These are phyloP conservation scores for Pyrenochaeta sp. DNA, from an alignment of 2,329 filamentous ascomycete genomes.

Conservation along the genomic window DNA sequence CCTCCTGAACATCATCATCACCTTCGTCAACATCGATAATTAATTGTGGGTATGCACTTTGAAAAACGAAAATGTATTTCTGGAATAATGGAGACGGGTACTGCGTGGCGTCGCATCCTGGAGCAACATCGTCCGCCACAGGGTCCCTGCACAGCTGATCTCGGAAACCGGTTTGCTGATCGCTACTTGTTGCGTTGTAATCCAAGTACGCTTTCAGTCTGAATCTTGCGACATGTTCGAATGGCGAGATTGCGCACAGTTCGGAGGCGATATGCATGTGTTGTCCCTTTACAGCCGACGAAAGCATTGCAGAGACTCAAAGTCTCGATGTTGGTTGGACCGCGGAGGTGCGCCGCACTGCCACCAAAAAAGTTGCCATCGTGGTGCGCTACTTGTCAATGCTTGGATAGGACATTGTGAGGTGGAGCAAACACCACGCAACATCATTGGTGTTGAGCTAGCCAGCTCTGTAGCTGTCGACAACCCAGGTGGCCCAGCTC, in stretches of 20 bases:
- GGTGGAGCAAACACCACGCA: background rate
- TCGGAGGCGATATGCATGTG: background rate
- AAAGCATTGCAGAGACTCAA: background rate
- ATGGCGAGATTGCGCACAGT: background rate
- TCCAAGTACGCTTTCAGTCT: background rate
- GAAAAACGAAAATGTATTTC: conserved; percentile 19
- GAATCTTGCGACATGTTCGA: background rate
- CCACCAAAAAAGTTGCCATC: background rate
- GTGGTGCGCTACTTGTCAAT: background rate
- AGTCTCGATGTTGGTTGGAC: background rate
- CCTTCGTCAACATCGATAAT: conserved; percentile 8
- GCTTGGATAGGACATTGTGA: background rate
- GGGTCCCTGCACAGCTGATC: conserved; percentile 27
- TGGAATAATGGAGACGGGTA: conserved; percentile 20
- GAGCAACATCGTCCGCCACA: conserved; percentile 29
- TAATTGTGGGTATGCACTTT: conserved; percentile 21
- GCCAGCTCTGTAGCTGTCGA: background rate
- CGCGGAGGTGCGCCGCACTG: background rate
- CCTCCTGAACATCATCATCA: conserved; percentile 19
- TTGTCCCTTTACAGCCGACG: background rate
- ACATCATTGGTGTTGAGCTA: background rate
- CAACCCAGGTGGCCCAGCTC: conserved; percentile 2
- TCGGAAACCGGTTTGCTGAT: conserved; percentile 20
- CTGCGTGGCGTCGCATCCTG: conserved; percentile 30
- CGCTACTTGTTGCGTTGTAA: conserved; percentile 15